phyloP scores from a whole-genome alignment of 1,284 basidiomycete species.

The Vanrija sp. region DNA sequence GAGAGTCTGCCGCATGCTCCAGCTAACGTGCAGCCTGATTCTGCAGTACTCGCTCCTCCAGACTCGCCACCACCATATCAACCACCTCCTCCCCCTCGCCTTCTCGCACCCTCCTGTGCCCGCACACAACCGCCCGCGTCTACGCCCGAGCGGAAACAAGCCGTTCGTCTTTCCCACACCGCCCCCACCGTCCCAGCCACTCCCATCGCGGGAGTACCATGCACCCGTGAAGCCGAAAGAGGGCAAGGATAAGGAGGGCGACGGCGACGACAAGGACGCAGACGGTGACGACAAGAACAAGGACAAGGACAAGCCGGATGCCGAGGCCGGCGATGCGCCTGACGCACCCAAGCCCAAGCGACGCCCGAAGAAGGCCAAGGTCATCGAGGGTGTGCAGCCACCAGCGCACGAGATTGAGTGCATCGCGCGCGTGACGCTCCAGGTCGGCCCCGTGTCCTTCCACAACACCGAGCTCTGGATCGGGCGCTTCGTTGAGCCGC shows the following conservation, averaged over 20 bases:
- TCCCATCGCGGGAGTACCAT: constrained; percentile 19
- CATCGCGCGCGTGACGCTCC: constrained; percentile 36
- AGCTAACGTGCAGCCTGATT: constrained; percentile 24
- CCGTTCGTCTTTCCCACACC: constrained; percentile 41
- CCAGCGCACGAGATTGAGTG: constrained; percentile 46
- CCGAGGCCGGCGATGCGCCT: neutral
- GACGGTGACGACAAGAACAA: neutral
- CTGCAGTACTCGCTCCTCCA: constrained; percentile 38
- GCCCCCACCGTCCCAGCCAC: constrained; percentile 22
- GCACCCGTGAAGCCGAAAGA: constrained; percentile 10
- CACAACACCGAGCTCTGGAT: constrained; percentile 44
- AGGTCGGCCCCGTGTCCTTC: constrained; percentile 40
- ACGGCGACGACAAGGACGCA: neutral
- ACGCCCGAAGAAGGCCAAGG: constrained; percentile 1
- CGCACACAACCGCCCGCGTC: constrained; percentile 34
- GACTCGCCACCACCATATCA: constrained; percentile 36
- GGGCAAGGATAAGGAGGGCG: neutral
- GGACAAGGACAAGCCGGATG: neutral
- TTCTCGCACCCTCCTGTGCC: constrained; percentile 44
- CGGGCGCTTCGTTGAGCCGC: constrained; percentile 40
- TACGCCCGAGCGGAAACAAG: constrained; percentile 27
- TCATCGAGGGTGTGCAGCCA: constrained; percentile 18
- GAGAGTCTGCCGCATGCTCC: neutral
- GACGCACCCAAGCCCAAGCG: neutral
- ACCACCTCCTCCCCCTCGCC: constrained; percentile 39